Percentiles rank a stretch among this genome's conserved stretches.
Evolutionary conservation across 2,329 filamentous ascomycete genomes (phyloP).

Genomic region (Fusarium sp.): DNA sequence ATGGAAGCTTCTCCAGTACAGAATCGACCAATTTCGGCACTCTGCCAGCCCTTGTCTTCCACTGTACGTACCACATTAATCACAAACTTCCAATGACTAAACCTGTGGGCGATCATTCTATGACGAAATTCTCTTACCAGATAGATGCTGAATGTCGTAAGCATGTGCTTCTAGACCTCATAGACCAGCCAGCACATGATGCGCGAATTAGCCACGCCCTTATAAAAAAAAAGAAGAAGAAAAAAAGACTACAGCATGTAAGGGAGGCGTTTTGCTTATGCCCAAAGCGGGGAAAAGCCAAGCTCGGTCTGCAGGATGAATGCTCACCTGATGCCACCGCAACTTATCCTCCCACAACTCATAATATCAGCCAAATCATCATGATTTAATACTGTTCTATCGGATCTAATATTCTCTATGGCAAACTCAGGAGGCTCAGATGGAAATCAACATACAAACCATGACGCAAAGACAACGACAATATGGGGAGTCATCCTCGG

Average conservation of each 20-base stretch:
- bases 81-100: background rate
- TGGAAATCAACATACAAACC: background rate
- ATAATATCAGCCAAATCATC: background rate
- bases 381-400: background rate
- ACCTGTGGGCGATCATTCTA: background rate
- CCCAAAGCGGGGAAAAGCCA: background rate
- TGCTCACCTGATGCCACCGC: background rate
- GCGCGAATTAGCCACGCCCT: background rate
- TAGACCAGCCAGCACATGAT: background rate
- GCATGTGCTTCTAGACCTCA: background rate
- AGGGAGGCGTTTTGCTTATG: background rate
- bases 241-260: background rate
- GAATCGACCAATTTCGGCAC: background rate
- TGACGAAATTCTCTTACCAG: background rate
- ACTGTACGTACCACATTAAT: background rate
- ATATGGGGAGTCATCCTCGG: constrained; percentile 10
- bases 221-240: background rate
- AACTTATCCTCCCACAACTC: background rate
- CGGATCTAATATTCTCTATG: background rate
- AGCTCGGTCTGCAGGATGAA: background rate
- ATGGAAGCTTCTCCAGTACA: background rate
- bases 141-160: background rate
- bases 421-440: background rate
- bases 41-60: background rate
- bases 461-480: constrained; percentile 3